Percentiles rank a stretch among this genome's conserved stretches.
Conservation (phyloP, 2,329 filamentous ascomycete species). For the Fusarium sacchari region DNA sequence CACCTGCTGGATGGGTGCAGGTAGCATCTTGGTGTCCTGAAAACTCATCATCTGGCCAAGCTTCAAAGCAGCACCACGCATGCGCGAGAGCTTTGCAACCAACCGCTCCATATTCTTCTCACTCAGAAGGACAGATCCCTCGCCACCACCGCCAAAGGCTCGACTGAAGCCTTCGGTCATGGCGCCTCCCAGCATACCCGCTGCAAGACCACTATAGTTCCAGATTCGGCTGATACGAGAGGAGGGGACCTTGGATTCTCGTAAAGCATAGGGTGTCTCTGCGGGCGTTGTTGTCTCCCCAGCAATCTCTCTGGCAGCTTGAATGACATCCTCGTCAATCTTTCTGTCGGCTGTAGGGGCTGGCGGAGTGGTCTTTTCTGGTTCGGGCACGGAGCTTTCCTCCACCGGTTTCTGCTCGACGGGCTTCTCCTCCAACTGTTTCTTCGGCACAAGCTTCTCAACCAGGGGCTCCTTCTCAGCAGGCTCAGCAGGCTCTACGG, state of each 20-base stretch:
- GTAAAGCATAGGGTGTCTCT: conserved; percentile 70
- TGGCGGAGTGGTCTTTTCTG: background rate
- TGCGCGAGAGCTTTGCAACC: conserved; percentile 90
- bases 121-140: conserved; percentile 87
- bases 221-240: conserved; percentile 87
- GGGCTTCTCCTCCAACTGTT: background rate
- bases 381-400: background rate
- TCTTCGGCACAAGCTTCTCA: background rate
- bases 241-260: conserved; percentile 90
- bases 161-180: conserved; percentile 86
- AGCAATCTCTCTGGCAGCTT: conserved; percentile 43
- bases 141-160: conserved; percentile 72
- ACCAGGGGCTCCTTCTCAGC: background rate
- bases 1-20: conserved; percentile 85
- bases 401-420: background rate
- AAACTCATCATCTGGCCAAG: conserved; percentile 98
- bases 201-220: conserved; percentile 94
- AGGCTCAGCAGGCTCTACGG: background rate
- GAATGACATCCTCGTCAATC: conserved; percentile 29
- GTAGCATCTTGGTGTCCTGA: conserved; percentile 96
- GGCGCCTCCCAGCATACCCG: conserved; percentile 94
- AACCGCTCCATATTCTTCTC: conserved; percentile 91
- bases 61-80: conserved; percentile 97
- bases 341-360: conserved; percentile 5
- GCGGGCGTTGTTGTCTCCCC: conserved; percentile 19